Conservation (phyloP, 2,329 filamentous ascomycete species). For the Claviceps maximensis region DNA sequence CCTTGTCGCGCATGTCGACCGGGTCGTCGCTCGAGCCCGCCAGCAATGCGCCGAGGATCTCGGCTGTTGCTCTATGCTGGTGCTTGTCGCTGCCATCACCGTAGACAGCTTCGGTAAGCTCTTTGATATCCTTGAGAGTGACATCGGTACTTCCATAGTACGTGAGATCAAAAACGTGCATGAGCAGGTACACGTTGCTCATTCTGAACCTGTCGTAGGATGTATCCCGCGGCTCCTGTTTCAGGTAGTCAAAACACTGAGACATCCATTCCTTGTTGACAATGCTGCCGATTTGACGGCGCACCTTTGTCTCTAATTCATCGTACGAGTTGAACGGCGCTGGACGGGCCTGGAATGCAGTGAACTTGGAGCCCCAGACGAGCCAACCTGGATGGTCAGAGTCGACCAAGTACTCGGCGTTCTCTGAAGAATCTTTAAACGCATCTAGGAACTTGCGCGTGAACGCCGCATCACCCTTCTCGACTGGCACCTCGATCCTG, state of each 20-base stretch:
- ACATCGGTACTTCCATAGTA: slow-evolving; percentile 63
- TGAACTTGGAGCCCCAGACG: slow-evolving; percentile 83
- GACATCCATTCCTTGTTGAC: slow-evolving; percentile 77
- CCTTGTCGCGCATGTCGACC: slow-evolving; percentile 54
- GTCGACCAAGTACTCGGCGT: slow-evolving; percentile 78
- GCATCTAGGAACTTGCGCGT: slow-evolving; percentile 64
- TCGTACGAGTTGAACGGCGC: slow-evolving; percentile 61
- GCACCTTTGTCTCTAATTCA: slow-evolving; percentile 58
- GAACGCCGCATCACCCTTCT: slow-evolving; percentile 62
- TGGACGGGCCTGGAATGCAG: slow-evolving; percentile 62
- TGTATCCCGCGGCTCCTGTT: slow-evolving; percentile 83
- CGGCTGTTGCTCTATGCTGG: slow-evolving; percentile 87
- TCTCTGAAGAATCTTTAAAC: slow-evolving; percentile 56
- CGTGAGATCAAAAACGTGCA: slow-evolving; percentile 83
- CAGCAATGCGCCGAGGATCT: slow-evolving; percentile 80
- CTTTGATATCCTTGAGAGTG: slow-evolving; percentile 78
- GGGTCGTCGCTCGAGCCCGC: slow-evolving; percentile 69
- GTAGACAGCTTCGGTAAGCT: slow-evolving; percentile 63
- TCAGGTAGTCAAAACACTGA: slow-evolving; percentile 82
- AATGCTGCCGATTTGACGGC: slow-evolving; percentile 66
- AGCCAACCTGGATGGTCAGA: slow-evolving; percentile 91
- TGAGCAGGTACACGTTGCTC: slow-evolving; percentile 72
- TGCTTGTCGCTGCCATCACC: slow-evolving; percentile 95
- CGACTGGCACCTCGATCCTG: slow-evolving; percentile 60
- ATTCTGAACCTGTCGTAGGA: slow-evolving; percentile 79